These are phyloP conservation scores for Linum tenue DNA, from an alignment of 345 rosid genomes.

Conservation along the genomic window DNA sequence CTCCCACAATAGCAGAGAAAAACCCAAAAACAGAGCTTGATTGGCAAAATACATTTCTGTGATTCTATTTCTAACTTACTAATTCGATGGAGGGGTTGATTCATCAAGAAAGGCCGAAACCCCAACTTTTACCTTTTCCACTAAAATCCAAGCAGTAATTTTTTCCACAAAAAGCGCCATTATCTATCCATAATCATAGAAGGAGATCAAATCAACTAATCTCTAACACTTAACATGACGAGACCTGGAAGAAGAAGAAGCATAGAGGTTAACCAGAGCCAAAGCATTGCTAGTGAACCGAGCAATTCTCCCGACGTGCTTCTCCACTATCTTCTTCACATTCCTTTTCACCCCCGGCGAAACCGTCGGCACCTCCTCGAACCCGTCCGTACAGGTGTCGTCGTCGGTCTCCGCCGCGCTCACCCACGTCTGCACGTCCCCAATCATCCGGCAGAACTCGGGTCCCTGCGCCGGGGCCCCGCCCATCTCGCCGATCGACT, in stretches of 20 bases:
- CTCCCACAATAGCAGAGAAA: too few relatives aligned
- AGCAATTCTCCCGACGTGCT: slow-evolving; percentile 30
- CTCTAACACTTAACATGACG: neutral
- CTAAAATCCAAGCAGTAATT: too few relatives aligned
- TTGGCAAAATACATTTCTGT: too few relatives aligned
- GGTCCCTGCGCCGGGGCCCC: neutral
- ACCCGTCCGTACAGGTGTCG: slow-evolving; percentile 46
- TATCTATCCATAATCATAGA: too few relatives aligned
- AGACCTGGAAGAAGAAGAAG: slow-evolving; percentile 19
- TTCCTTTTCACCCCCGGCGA: slow-evolving; percentile 1
- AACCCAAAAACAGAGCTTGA: too few relatives aligned
- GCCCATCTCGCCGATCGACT: slow-evolving; percentile 35
- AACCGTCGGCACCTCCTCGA: slow-evolving; percentile 3
- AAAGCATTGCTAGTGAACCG: slow-evolving; percentile 53
- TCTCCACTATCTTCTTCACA: slow-evolving; percentile 29
- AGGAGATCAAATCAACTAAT: neutral
- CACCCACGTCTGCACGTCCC: slow-evolving; percentile 51
- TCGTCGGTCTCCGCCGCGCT: slow-evolving; percentile 50
- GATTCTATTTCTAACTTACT: too few relatives aligned
- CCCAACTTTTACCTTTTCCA: too few relatives aligned
- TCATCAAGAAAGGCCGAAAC: too few relatives aligned
- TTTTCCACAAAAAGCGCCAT: too few relatives aligned
- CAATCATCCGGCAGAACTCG: slow-evolving; percentile 14
- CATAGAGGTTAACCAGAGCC: slow-evolving; percentile 39
- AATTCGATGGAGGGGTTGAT: too few relatives aligned